These are phyloP conservation scores for Paracamarosporium sp. DNA, from an alignment of 2,329 filamentous ascomycete genomes.

Conservation along the genomic window DNA sequence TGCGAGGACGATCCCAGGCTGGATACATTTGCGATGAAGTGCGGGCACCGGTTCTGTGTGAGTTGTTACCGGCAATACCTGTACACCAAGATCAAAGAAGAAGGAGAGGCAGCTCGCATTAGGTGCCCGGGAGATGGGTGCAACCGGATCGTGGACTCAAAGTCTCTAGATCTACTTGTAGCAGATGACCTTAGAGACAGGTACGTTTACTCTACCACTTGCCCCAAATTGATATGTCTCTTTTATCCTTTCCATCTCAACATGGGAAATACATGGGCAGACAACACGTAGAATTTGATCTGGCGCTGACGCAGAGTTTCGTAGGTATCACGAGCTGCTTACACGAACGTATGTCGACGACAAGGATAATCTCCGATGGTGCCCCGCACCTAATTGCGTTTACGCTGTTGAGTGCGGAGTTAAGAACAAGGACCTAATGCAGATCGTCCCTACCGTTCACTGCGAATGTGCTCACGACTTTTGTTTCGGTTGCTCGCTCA, in stretches of 20 bases:
- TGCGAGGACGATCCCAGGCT: constrained; percentile 84
- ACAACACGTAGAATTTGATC: background rate
- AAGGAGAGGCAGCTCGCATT: constrained; percentile 93
- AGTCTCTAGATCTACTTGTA: constrained; percentile 80
- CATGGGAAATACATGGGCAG: background rate
- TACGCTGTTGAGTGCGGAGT: constrained; percentile 89
- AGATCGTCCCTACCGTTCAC: constrained; percentile 86
- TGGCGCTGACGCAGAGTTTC: constrained; percentile 11
- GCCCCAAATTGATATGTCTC: too few relatives aligned
- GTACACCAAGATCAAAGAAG: constrained; percentile 89
- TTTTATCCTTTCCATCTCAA: background rate
- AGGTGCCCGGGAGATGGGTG: constrained; percentile 90
- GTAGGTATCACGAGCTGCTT: constrained; percentile 81
- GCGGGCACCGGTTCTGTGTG: constrained; percentile 90
- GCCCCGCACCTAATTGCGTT: constrained; percentile 94
- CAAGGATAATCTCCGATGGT: constrained; percentile 95
- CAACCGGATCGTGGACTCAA: constrained; percentile 88
- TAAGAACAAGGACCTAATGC: constrained; percentile 84
- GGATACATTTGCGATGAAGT: constrained; percentile 91
- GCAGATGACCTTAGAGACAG: constrained; percentile 63
- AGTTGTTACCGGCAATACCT: constrained; percentile 93
- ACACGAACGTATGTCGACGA: constrained; percentile 97
- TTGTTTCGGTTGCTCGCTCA: constrained; percentile 91
- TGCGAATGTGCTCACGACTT: constrained; percentile 87
- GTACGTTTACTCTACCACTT: constrained; percentile 39